Percentiles rank a stretch among this genome's conserved stretches.
These are phyloP conservation scores for Vigna trinervia DNA, from an alignment of 306 rosid genomes.

Conservation along the genomic window DNA sequence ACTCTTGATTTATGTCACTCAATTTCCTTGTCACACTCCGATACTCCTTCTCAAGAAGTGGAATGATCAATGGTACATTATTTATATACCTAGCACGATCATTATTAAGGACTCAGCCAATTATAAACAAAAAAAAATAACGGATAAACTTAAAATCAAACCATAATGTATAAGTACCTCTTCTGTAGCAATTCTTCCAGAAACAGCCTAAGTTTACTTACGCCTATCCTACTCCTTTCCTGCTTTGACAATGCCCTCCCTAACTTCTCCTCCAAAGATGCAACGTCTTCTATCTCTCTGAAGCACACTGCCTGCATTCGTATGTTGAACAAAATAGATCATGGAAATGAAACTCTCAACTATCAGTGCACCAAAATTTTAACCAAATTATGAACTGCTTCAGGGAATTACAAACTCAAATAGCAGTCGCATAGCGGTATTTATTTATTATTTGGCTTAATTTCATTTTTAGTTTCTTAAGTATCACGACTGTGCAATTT, in stretches of 20 bases:
- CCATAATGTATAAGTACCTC: constrained; percentile 52
- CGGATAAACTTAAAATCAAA: constrained; percentile 1
- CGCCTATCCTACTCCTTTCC: constrained; percentile 94
- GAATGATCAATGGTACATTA: constrained; percentile 85
- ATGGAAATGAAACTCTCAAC: constrained; percentile 34
- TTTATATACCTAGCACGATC: constrained; percentile 82
- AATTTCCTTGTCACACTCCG: constrained; percentile 73
- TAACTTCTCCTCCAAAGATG: constrained; percentile 82
- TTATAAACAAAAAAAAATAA: constrained; percentile 29
- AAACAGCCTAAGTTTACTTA: constrained; percentile 84
- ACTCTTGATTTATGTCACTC: constrained; percentile 81
- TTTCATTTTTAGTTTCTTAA: neutral
- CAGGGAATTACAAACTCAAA: constrained; percentile 3
- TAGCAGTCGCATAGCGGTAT: neutral
- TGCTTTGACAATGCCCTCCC: constrained; percentile 74
- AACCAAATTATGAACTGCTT: constrained; percentile 19
- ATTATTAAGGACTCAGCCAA: constrained; percentile 45
- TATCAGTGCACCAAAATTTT: neutral
- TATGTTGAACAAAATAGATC: constrained; percentile 31
- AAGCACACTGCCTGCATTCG: constrained; percentile 71
- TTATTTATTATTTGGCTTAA: neutral
- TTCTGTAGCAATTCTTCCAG: constrained; percentile 89
- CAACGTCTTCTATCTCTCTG: constrained; percentile 88
- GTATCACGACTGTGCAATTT: neutral
- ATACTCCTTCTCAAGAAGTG: constrained; percentile 97